These are phyloP conservation scores for Panaeolus cyanescens DNA, from an alignment of 768 basidiomycete species.

Conservation along the genomic window DNA sequence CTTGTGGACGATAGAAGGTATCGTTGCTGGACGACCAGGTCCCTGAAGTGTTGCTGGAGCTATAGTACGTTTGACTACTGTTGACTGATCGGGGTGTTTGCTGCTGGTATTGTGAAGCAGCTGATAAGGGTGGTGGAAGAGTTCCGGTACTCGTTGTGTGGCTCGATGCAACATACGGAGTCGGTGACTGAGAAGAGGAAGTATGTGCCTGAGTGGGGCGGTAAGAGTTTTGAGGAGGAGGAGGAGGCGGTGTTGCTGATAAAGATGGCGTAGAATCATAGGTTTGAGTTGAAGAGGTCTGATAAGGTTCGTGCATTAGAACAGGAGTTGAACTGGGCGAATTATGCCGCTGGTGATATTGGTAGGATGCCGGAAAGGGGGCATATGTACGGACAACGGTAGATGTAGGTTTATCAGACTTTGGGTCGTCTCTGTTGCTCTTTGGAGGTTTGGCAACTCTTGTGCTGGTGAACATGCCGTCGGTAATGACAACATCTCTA, in stretches of 20 bases:
- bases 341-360: constrained; percentile 24
- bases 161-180: neutral
- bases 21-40: neutral
- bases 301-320: constrained; percentile 45
- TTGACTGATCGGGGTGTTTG: neutral
- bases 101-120: neutral
- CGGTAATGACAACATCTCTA: constrained; percentile 62
- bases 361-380: constrained; percentile 38
- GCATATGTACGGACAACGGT: constrained; percentile 39
- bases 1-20: neutral
- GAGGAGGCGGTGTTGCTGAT: constrained; percentile 20
- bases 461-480: constrained; percentile 71
- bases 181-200: constrained; percentile 9
- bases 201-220: neutral
- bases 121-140: neutral
- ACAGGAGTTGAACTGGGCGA: constrained; percentile 31
- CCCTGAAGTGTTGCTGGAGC: neutral
- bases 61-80: neutral
- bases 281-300: constrained; percentile 17
- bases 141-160: neutral
- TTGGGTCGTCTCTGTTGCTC: constrained; percentile 43
- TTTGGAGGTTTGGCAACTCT: constrained; percentile 50
- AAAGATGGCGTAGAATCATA: constrained; percentile 15
- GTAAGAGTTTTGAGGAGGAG: constrained; percentile 15
- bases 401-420: constrained; percentile 22